Base-by-base conservation (phyloP, 2,329 filamentous ascomycete genomes). In the Rhinocladiella similis region DNA sequence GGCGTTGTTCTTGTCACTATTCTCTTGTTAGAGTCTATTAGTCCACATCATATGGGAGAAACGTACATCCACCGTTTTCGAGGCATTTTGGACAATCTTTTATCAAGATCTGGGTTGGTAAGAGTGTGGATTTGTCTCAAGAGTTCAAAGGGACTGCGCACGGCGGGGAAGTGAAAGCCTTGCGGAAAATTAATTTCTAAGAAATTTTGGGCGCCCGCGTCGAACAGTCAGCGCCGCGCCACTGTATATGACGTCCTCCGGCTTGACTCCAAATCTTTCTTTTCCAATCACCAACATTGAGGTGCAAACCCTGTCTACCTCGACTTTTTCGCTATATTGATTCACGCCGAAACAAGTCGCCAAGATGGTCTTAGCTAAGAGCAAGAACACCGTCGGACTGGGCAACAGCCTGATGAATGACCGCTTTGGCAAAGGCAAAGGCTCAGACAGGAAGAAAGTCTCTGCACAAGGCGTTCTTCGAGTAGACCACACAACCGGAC, bases 331-430 rank as follows among this genome's bases (percentile, higher is more conserved):
- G 19, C 48, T 36, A 12, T 29, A 18, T 19, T 42, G 4, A 25
- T 14, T 6, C 25, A 5, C 18, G 41, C 39, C 12, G 29, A 27
- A 25, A 14, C 12, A 25, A 22, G 6, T 41, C 59, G 64, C 60
- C 72, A 79, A 64, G 41, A 90, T 90, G 87, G 85, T 87, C 67
- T 76, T 89, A 68, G 86, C 94, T 74, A 99, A 97, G 78, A 96
- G 91, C 64, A 97, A 97, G 75, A 96, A 92, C 76, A 83, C 86
- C 68, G 91, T 97, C 68, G 94, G 94, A 73, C 86, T 99, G 77
- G 94, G 94, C 72, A 97, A 97, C 78, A 86, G 89, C 77, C 84
- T 99, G 72, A 99, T 99, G 94, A 97, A 97, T 73, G 94, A 97
- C 77, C 89, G 93, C 56, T 97, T 97, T 74, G 91, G 92, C 70